Evolutionary conservation across 1,284 basidiomycete genomes (phyloP).

Genomic region (Ustilago crameri): DNA sequence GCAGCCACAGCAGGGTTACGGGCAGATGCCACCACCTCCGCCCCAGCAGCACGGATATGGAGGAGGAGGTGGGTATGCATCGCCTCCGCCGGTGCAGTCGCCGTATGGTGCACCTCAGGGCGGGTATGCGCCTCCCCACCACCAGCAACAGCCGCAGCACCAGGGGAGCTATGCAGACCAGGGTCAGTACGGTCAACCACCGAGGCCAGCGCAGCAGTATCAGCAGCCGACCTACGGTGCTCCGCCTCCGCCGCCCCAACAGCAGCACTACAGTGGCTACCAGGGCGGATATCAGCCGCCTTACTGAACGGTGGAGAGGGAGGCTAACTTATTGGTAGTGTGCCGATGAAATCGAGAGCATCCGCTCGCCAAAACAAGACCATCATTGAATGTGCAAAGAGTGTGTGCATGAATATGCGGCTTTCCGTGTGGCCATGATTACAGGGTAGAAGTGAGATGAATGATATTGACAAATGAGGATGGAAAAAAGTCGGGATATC

Average conservation of each 20-base stretch:
- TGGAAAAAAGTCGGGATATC: no score
- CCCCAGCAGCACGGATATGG: conserved; percentile 23
- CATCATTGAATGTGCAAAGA: no score
- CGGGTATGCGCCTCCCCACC: conserved; percentile 3
- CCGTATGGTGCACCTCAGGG: conserved; percentile 11
- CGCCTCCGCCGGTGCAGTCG: conserved; percentile 8
- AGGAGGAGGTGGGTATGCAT: conserved; percentile 7
- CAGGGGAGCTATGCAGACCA: no score
- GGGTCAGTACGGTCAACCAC: conserved; percentile 3
- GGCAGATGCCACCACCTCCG: conserved; percentile 16
- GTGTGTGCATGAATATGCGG: no score
- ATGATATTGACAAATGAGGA: neutral
- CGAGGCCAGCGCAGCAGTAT: neutral
- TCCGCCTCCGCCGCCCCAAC: conserved; percentile 8
- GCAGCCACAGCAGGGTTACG: conserved; percentile 10
- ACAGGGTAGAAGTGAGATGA: no score
- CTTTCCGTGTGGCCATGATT: no score
- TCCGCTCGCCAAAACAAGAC: no score
- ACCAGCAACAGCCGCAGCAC: conserved; percentile 9
- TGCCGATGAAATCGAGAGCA: neutral
- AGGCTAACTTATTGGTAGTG: no score
- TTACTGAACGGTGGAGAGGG: no score
- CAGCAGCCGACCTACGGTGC: conserved; percentile 12
- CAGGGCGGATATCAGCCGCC: conserved; percentile 24
- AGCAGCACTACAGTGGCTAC: conserved; percentile 12